Percentiles rank a stretch among this genome's conserved stretches.
These are phyloP conservation scores for Ogataea methylovora DNA, from an alignment of 805 yeast genomes.

Conservation along the genomic window DNA sequence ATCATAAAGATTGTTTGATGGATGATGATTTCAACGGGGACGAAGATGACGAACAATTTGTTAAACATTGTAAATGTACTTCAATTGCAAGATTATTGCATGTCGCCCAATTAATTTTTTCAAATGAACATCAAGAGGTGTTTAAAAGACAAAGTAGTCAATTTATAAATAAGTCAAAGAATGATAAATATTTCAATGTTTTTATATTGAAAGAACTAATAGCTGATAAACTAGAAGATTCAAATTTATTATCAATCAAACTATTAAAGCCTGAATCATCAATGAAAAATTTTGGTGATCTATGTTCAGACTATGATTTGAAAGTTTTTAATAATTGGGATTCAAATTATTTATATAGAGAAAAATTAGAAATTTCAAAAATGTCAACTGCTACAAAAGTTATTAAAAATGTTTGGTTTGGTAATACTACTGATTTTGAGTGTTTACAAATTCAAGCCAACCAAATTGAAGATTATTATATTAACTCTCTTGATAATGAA, in stretches of 20 bases:
- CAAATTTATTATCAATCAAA: conserved; percentile 22
- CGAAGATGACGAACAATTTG: conserved; percentile 6
- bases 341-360: conserved; percentile 59
- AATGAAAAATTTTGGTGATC: conserved; percentile 16
- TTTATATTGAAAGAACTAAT: conserved; percentile 16
- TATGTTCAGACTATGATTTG: conserved; percentile 30
- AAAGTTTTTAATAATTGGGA: conserved; percentile 54
- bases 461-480: conserved; percentile 2
- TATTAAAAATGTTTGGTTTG: conserved; percentile 58
- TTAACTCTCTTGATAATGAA: background rate
- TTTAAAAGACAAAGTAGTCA: background rate
- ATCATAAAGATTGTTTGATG: conserved; percentile 21
- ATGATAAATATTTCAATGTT: conserved; percentile 20
- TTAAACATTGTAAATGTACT: conserved; percentile 27
- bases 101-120: conserved; percentile 32
- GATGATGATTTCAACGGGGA: background rate
- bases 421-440: conserved; percentile 72
- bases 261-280: conserved; percentile 15
- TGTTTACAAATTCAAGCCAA: conserved; percentile 24
- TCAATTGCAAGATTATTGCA: conserved; percentile 33
- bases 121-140: conserved; percentile 18
- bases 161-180: background rate
- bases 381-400: conserved; percentile 76
- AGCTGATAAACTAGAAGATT: conserved; percentile 9
- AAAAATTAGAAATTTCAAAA: conserved; percentile 72